phyloP scores from a whole-genome alignment of 805 yeast genomes.

The Saccharomyces paradoxus region DNA sequence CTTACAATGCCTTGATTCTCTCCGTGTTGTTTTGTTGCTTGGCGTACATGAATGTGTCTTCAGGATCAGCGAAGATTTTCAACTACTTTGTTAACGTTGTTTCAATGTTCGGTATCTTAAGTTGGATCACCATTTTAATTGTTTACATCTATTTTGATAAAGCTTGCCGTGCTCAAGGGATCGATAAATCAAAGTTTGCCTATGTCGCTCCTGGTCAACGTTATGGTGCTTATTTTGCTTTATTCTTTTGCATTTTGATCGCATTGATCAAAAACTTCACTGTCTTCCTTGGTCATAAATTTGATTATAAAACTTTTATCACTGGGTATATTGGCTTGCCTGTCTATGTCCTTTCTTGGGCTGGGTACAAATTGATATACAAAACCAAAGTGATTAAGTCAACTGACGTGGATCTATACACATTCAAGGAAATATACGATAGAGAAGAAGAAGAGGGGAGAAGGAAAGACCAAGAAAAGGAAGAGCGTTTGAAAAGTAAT shows the following conservation, averaged over 20 bases:
- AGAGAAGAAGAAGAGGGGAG: conserved; percentile 30
- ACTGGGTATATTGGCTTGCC: conserved; percentile 68
- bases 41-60: conserved; percentile 62
- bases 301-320: conserved; percentile 58
- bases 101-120: conserved; percentile 64
- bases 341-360: conserved; percentile 44
- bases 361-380: conserved; percentile 52
- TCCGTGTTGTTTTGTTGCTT: conserved; percentile 49
- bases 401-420: conserved; percentile 45
- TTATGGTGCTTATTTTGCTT: conserved; percentile 53
- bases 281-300: conserved; percentile 54
- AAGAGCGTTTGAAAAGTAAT: conserved; percentile 21
- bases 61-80: conserved; percentile 50
- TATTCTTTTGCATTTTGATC: conserved; percentile 45
- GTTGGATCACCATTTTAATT: conserved; percentile 65
- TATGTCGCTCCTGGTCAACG: conserved; percentile 65
- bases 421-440: conserved; percentile 24
- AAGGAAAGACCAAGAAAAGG: conserved; percentile 22
- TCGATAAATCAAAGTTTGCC: conserved; percentile 45
- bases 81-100: conserved; percentile 67
- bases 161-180: conserved; percentile 62
- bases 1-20: conserved; percentile 46
- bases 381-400: conserved; percentile 44
- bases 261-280: conserved; percentile 64
- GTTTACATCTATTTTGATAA: conserved; percentile 59